Conservation (phyloP, 2,329 filamentous ascomycete species). For the Aspergillus transmontanensis region DNA sequence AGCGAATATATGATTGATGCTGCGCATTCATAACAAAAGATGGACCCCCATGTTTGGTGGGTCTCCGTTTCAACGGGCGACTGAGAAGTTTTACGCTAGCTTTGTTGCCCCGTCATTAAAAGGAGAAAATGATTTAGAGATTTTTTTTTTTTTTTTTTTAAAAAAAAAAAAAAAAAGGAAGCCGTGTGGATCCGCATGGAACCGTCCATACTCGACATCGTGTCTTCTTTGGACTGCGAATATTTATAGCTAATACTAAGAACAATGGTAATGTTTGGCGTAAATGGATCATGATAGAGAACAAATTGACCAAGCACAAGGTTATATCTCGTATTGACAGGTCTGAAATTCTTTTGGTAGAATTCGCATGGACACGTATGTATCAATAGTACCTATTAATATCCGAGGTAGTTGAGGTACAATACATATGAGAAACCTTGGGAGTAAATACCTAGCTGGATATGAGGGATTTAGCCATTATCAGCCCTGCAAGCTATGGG, state of each 20-base stretch:
- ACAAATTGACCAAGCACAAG: background rate
- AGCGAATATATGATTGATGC: background rate
- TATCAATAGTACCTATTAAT: background rate
- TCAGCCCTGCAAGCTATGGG: background rate
- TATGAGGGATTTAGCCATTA: slow-evolving; percentile 1
- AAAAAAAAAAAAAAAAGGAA: background rate
- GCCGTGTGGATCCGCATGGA: slow-evolving; percentile 12
- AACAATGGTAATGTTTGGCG: background rate
- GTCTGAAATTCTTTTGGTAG: background rate
- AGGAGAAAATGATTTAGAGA: slow-evolving; percentile 1
- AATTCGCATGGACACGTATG: slow-evolving; percentile 2
- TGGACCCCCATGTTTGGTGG: slow-evolving; percentile 20
- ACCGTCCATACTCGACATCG: slow-evolving; percentile 6
- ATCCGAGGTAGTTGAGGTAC: slow-evolving; percentile 2
- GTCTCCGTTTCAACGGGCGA: slow-evolving; percentile 14
- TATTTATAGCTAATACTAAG: background rate
- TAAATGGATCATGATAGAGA: background rate
- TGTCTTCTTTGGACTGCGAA: slow-evolving; percentile 6
- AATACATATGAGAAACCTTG: background rate
- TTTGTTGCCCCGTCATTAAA: slow-evolving; percentile 10
- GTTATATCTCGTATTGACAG: background rate
- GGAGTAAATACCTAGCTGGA: background rate
- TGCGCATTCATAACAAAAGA: background rate
- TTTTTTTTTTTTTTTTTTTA: no score
- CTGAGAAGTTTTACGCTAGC: slow-evolving; percentile 6